Evolutionary conservation across 1,284 basidiomycete genomes (phyloP), one percentile per base, ranked within the genome.

Genomic region (Puccinia triticina): DNA sequence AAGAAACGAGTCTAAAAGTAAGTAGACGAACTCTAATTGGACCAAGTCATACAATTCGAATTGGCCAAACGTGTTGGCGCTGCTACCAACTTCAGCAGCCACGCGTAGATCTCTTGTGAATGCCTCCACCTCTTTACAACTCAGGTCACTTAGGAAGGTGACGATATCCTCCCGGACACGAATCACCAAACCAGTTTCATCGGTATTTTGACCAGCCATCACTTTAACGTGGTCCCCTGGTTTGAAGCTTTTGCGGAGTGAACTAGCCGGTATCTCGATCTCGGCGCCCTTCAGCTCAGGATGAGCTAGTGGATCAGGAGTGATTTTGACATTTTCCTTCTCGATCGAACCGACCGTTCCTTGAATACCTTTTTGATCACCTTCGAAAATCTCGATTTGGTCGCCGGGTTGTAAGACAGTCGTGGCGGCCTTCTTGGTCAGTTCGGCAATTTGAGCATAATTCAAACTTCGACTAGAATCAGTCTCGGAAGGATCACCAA

Each of bases 191-290:
- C 96, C 96, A 8, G 95, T 97, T 88, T 98, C 95, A 86, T 97
- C 94, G 12, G 91, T 91, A 86, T 98, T 98, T 88, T 96, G 93
- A 34, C 96, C 96, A 10, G 92, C 90, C 91, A 98, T 95, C 83
- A 99, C 96, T 89, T 98, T 98, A 88, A 99, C 94, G 86, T 99
- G 97, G 88, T 99, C 96, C 87, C 96, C 97, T 75, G 95, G 91
- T 87, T 94, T 95, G 89, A 99, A 99, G 71, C 92, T 90, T 88
- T 99, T 99, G 84, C 95, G 90, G 2, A 98, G 94, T 86, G 93
- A 93, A 80, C 93, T 89, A 0, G 94, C 93, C 0, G 93, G 93
- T 7, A 99, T 91, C 84, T 98, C 95, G 77, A 89, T 87, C 46
- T 94, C 92, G 34, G 93, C 89, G 11, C 93, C 92, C 37, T 86